Conservation (phyloP, 2,329 filamentous ascomycete genomes). For the Chaetomium olivaceum region DNA sequence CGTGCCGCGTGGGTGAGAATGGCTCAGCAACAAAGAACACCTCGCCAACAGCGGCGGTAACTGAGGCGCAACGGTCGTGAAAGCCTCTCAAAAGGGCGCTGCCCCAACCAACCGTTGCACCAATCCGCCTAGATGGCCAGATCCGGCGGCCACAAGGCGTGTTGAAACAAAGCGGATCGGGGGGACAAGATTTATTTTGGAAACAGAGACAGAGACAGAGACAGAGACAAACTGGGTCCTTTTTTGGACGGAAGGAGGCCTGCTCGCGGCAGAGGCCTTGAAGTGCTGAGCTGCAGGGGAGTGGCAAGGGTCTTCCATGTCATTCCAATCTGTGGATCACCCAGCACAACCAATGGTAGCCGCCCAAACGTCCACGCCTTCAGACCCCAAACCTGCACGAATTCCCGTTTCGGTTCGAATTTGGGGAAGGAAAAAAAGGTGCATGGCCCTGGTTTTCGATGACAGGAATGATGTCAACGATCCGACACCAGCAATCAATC, state of each 20-base stretch:
- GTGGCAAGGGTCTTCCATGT: not conserved
- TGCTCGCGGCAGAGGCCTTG: not conserved
- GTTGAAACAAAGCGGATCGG: not conserved
- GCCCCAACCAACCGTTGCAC: not conserved
- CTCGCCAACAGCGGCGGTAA: not conserved
- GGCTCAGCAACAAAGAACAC: conserved; percentile 8
- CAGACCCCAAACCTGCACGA: not conserved
- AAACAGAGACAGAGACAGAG: not conserved
- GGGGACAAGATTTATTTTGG: not conserved
- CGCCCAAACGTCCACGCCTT: not conserved
- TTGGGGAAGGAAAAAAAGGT: not conserved
- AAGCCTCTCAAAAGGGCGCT: conserved; percentile 2
- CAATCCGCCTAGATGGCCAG: not conserved
- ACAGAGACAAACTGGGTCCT: not conserved
- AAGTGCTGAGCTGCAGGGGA: not conserved
- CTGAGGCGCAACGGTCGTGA: not conserved
- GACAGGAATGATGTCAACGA: not conserved
- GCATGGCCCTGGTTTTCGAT: not conserved
- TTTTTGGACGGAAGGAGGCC: not conserved
- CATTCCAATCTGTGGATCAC: not conserved
- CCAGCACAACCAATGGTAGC: not conserved
- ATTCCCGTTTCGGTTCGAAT: not conserved
- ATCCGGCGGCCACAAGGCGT: conserved; percentile 10
- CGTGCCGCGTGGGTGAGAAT: not conserved
- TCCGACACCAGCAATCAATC: not conserved